A percentile compares a stretch with the other conserved stretches of the same genome.
phyloP scores from a whole-genome alignment of 1,139 yeast genomes.

The Kurtzmaniella quercitrusa region DNA sequence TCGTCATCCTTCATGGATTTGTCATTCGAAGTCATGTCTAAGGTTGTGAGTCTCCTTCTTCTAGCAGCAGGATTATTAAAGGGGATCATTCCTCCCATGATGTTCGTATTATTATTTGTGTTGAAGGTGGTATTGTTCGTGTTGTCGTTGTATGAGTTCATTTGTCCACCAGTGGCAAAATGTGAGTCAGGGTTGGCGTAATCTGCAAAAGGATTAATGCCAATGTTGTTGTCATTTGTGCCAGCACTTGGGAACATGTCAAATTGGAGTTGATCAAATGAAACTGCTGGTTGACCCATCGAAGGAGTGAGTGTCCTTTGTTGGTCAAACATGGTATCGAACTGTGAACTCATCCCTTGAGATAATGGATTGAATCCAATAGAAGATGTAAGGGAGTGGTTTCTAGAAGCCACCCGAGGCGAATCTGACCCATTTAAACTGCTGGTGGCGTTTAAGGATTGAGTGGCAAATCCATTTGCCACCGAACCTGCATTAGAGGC shows the following conservation, averaged over 20 bases:
- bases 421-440: slow-evolving; percentile 7
- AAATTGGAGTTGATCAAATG: slow-evolving; percentile 6
- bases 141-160: slow-evolving; percentile 5
- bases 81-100: not conserved
- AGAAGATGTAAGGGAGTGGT: slow-evolving; percentile 16
- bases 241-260: slow-evolving; percentile 4
- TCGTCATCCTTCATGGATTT: slow-evolving; percentile 30
- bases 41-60: slow-evolving; percentile 34
- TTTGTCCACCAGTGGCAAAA: slow-evolving; percentile 15
- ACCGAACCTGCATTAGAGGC: not conserved
- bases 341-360: slow-evolving; percentile 9
- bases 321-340: slow-evolving; percentile 28
- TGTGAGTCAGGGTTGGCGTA: slow-evolving; percentile 36
- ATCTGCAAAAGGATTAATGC: slow-evolving; percentile 29
- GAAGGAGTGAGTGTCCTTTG: slow-evolving; percentile 11
- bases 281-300: not conserved
- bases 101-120: slow-evolving; percentile 7
- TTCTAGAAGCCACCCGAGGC: slow-evolving; percentile 8
- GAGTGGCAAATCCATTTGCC: slow-evolving; percentile 1
- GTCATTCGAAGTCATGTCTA: slow-evolving; percentile 19
- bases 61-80: slow-evolving; percentile 12
- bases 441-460: not conserved
- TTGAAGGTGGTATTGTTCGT: slow-evolving; percentile 6
- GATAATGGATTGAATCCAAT: slow-evolving; percentile 3
- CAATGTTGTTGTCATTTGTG: not conserved